Evolutionary conservation across 805 yeast species (phyloP), one percentile per base, ranked within the genome.

Genomic region (Monosporozyma aquatica): DNA sequence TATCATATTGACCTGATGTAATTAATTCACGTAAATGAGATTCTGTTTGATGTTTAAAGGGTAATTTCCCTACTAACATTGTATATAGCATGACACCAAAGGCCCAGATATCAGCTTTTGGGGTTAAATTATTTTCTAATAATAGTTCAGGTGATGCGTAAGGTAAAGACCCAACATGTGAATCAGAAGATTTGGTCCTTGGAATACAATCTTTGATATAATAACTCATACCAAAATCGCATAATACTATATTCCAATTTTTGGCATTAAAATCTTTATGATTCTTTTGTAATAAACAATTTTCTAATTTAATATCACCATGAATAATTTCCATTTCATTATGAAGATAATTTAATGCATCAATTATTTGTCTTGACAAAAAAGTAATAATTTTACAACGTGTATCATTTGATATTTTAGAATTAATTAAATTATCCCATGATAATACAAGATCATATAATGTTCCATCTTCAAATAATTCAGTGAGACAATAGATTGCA

Each of bases 131-230:
- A 15, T 43, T 39, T 13, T 40, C 37, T 2, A 20, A 21, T 32
- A 87, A 64, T 14, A 87, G 68, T 57, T 89, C 96, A 0, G 97
- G 97, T 0, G 95, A 76, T 0, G 96, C 95, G 59, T 87, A 89
- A 0, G 97, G 96, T 25, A 89, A 67, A 1, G 95, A 87, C 0
- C 97, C 97, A 38, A 86, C 83, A 51, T 80, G 82, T 18, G 76
- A 65, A 9, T 36, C 42, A 9, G 35, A 20, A 2, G n/a, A n/a
- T n/a, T 6, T 14, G 22, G 22, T 15, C 14, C 17, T 22, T 11
- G 5, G 27, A 35, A 37, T 15, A 33, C 32, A 18, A 18, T 37
- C 43, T 49, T 45, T 42, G 49, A 33, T 47, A 41, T 23, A 34
- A 14, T 67, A 65, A 38, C 77, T 68, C 94, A 89, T 85, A 5